These are phyloP conservation scores for Paraurostyla sp. DNA, from an alignment of 73 alveolate genomes.

Conservation along the genomic window DNA sequence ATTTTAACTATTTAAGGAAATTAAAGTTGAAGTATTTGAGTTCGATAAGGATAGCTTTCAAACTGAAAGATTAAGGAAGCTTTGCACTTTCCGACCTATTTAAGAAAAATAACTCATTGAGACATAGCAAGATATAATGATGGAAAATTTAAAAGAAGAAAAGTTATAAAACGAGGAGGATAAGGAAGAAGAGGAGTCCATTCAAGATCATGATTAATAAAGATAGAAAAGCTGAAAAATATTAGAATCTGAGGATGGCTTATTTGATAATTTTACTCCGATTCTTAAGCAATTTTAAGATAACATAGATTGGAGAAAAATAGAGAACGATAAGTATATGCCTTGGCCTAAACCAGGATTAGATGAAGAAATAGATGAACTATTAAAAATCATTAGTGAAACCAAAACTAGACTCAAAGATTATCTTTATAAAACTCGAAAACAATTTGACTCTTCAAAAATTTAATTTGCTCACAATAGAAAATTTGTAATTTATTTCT, in stretches of 20 bases:
- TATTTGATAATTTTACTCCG: conserved; percentile 50
- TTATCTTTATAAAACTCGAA: conserved; percentile 2
- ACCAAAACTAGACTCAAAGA: conserved; percentile 32
- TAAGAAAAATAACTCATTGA: not conserved
- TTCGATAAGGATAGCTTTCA: conserved; percentile 13
- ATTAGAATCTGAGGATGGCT: conserved; percentile 23
- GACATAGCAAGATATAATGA: not conserved
- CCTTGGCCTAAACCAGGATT: conserved; percentile 72
- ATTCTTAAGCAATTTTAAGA: conserved; percentile 12
- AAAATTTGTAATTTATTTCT: not conserved
- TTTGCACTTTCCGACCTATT: conserved; percentile 9
- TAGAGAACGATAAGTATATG: conserved; percentile 38
- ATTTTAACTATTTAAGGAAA: not conserved
- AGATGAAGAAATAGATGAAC: conserved; percentile 56
- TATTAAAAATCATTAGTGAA: conserved; percentile 39
- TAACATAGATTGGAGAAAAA: conserved; percentile 62
- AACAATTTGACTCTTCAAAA: not conserved
- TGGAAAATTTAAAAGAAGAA: not conserved
- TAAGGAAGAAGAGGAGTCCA: not conserved
- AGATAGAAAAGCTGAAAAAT: not conserved
- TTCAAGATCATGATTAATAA: not conserved
- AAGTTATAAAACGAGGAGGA: not conserved
- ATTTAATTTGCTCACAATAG: conserved; percentile 46
- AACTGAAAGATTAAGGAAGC: conserved; percentile 4
- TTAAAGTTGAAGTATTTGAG: conserved; percentile 25